Evolutionary conservation across 139 green algal species (phyloP).

Genomic region (Chlamydomonas sp.): DNA sequence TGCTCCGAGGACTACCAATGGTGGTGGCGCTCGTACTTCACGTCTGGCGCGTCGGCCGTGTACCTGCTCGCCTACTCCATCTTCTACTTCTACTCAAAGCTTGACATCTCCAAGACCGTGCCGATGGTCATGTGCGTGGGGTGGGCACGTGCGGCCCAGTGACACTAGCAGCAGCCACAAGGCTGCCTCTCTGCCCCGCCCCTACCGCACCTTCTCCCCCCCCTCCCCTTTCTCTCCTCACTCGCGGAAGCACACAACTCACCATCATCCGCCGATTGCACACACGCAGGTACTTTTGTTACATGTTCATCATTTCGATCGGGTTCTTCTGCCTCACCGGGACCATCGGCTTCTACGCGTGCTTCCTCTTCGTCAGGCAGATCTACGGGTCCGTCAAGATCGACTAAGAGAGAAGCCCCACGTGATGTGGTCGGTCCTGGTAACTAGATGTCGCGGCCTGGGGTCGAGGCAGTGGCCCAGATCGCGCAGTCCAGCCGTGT

Average conservation of each 20-base stretch:
- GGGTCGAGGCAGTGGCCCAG: no score
- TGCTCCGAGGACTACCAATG: conserved; percentile 89
- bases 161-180: neutral
- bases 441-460: no score
- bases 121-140: conserved; percentile 63
- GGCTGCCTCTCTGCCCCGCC: no score
- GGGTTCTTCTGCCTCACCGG: conserved; percentile 78
- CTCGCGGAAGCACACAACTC: conserved; percentile 8
- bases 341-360: conserved; percentile 93
- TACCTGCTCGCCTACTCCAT: conserved; percentile 95
- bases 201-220: no score
- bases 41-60: conserved; percentile 76
- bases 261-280: no score
- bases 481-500: no score
- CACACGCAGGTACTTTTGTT: conserved; percentile 87
- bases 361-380: conserved; percentile 77
- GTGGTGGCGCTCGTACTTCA: conserved; percentile 95
- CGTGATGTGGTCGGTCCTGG: no score
- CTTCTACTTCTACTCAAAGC: conserved; percentile 97
- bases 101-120: conserved; percentile 90
- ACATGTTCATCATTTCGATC: conserved; percentile 91
- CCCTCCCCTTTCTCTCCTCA: neutral
- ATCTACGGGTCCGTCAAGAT: conserved; percentile 16
- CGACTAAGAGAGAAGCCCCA: neutral
- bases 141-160: no score